These are phyloP conservation scores for Avena insularis DNA, from an alignment of 176 grass and related monocot species.

Conservation along the genomic window DNA sequence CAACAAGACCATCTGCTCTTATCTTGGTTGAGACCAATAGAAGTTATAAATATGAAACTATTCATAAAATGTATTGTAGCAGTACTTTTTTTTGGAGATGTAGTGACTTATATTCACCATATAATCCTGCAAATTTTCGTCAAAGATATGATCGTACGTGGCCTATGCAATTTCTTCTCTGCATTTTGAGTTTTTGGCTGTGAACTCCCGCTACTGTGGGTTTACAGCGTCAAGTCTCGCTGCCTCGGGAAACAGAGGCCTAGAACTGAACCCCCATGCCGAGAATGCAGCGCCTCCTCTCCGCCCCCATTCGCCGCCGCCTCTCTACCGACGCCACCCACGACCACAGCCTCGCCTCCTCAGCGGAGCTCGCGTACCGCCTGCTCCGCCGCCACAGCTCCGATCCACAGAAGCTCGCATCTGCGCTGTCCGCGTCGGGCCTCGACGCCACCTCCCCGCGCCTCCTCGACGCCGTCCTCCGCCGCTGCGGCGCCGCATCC, in stretches of 20 bases:
- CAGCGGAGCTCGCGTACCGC: slow-evolving; percentile 63
- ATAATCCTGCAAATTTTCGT: not conserved
- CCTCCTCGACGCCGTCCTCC: slow-evolving; percentile 71
- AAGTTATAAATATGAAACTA: not conserved
- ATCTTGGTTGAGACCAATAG: not conserved
- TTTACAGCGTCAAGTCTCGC: not conserved
- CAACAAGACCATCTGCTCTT: not conserved
- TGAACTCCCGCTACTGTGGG: not conserved
- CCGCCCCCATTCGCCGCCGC: not conserved
- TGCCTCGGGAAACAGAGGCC: not conserved
- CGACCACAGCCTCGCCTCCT: slow-evolving; percentile 40
- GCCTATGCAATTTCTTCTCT: not conserved
- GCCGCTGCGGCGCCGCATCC: slow-evolving; percentile 65
- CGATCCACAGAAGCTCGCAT: slow-evolving; percentile 51
- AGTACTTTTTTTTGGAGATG: no score
- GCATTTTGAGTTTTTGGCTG: not conserved
- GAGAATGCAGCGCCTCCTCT: slow-evolving; percentile 42
- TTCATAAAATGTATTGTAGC: not conserved
- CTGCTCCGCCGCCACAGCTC: slow-evolving; percentile 69
- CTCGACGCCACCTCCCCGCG: slow-evolving; percentile 57
- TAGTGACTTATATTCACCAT: not conserved
- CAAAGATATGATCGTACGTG: not conserved
- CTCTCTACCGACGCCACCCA: slow-evolving; percentile 46
- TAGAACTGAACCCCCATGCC: not conserved
- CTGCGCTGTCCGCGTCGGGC: slow-evolving; percentile 60